Base-by-base conservation (phyloP, 495 filamentous ascomycete genomes). In the Aspergillus affinis region DNA sequence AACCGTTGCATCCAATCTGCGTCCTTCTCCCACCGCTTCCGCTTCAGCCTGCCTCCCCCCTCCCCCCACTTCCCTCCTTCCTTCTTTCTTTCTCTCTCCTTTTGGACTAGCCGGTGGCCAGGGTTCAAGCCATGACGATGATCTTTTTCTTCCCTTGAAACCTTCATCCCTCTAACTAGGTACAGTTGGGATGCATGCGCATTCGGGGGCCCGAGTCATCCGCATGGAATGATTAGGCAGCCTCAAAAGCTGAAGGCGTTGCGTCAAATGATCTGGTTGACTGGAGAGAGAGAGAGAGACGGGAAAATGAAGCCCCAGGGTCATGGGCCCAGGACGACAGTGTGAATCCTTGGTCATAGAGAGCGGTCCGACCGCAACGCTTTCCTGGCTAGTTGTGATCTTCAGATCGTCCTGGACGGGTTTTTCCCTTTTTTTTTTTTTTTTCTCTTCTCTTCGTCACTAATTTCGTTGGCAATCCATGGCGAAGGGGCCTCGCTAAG, bases 1-100 rank as follows among this genome's bases (percentile, higher is more conserved):
- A 64, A 63, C 66, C 36, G 59, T 63, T 64, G 51, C 59, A 62
- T 64, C 61, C 58, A 66, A 61, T 66, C 61, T 49, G 60, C 55
- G 52, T 17, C 36, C 13, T 13, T 17, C 13, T 41, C 36, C 36
- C 36, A 15, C 36, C 36, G 10, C 36, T 41, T 55, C 50, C 30
- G 59, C 65, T 64, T 48, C 63, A 41, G 36, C 36, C 12, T 41
- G 23, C 23, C 3, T 8, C 36, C 36, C 12, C 36, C 36, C 13
- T 10, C 15, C 36, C 36, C n/a, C n/a, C n/a, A n/a, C n/a, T 41
- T 13, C 36, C 36, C 36, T 41, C 36, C 36, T 41, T 41, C 12
- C 36, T 10, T 41, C 36, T 41, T 41, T 41, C 15, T 41, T 41
- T 13, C 36, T 10, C 36, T 41, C 36, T 15, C 36, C 36, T 13